These are phyloP conservation scores for Crepidotus variabilis DNA, from an alignment of 768 basidiomycete genomes.

Conservation along the genomic window DNA sequence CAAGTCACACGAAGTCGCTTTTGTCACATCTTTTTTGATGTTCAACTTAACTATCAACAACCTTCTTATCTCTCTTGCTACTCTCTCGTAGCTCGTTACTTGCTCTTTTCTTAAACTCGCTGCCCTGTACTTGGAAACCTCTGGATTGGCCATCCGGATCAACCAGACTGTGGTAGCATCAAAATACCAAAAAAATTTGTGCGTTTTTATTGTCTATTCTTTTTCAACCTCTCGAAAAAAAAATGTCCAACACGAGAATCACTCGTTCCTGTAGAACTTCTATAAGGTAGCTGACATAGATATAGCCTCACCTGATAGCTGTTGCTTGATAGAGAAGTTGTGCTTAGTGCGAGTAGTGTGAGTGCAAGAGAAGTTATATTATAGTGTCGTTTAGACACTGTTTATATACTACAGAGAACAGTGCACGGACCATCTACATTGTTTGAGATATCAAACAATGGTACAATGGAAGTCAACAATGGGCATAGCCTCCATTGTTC, in stretches of 20 bases:
- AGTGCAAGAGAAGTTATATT: too few relatives aligned
- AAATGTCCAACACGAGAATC: not conserved
- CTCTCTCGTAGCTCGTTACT: not conserved
- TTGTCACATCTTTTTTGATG: not conserved
- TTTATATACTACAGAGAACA: too few relatives aligned
- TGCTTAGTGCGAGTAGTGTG: too few relatives aligned
- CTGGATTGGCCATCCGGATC: not conserved
- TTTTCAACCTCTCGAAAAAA: not conserved
- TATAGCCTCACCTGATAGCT: too few relatives aligned
- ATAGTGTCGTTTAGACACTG: too few relatives aligned
- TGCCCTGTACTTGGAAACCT: not conserved
- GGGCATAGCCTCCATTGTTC: too few relatives aligned
- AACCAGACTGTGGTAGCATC: not conserved
- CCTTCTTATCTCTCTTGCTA: not conserved
- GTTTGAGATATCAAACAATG: too few relatives aligned
- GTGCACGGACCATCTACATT: too few relatives aligned
- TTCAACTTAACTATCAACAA: not conserved
- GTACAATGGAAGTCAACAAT: too few relatives aligned
- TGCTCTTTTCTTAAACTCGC: not conserved
- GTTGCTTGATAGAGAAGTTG: too few relatives aligned
- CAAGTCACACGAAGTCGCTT: not conserved
- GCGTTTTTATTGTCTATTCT: not conserved
- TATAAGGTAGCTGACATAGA: too few relatives aligned
- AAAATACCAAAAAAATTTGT: not conserved
- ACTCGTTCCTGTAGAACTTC: too few relatives aligned